Base-by-base conservation (phyloP, 169 alveolate genomes). In the Plasmodium adleri region DNA sequence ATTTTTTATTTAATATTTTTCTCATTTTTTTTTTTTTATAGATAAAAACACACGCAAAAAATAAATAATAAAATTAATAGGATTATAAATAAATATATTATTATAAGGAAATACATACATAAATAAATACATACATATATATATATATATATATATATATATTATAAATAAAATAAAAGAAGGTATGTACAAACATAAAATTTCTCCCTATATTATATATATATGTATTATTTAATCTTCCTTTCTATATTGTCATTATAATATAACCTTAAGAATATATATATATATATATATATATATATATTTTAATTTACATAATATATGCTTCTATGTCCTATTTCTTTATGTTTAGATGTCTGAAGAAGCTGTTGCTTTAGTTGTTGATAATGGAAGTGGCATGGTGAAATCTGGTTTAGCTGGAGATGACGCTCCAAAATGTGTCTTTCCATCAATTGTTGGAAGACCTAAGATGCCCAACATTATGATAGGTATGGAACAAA, bases 391-490 rank as follows among this genome's bases (percentile, higher is more conserved):
- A 60, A 98, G 99, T 93, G 99, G 99, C 49, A 96, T 97, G 97
- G 98, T 98, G 94, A 99, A 99, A 95, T 99, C 99, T 52, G 99
- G 99, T 72, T 96, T 99, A 66, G 99, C 99, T 28, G 99, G 99
- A 13, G 99, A 98, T 70, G 99, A 98, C 86, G 99, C 99, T 62
- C 99, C 99, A 20, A 95, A 99, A 58, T 97, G 99, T 89, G 99
- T 97, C 67, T 98, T 98, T 96, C 99, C 99, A 8, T 96, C 99
- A 85, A 97, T 99, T 26, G 99, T 99, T 22, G 99, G 99, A 15
- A 94, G 99, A 74, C 99, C 99, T 39, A 97, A 96, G 90, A 97
- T 68, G 95, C 97, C 98, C 32, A 97, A 97, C 43, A 97, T 97
- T 83, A 98, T 98, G 98, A 99, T 97, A 13, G 99, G 99, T 5